These are phyloP conservation scores for Diplocarpon mali DNA, from an alignment of 2,329 filamentous ascomycete genomes.

Conservation along the genomic window DNA sequence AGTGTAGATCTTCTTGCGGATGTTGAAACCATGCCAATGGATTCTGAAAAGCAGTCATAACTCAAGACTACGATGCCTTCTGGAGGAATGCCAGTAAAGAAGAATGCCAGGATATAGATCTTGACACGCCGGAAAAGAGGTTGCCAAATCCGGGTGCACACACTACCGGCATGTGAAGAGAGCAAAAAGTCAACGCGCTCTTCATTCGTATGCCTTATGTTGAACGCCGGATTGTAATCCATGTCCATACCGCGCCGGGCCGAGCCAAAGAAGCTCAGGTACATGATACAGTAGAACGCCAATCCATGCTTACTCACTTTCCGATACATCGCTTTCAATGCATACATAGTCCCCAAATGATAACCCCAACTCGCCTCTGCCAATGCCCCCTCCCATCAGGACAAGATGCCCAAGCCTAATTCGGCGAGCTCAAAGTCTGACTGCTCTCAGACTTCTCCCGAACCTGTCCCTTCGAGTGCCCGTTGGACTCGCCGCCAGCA, in stretches of 20 bases:
- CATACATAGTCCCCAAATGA: not conserved
- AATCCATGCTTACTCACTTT: not conserved
- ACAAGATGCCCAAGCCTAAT: not conserved
- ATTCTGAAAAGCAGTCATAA: no score
- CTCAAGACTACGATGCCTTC: no score
- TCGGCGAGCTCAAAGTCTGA: slow-evolving; percentile 14
- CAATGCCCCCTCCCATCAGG: no score
- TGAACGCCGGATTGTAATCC: not conserved
- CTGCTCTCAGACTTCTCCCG: slow-evolving; percentile 12
- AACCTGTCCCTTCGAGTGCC: slow-evolving; percentile 3
- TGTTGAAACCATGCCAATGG: no score
- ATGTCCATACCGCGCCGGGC: not conserved
- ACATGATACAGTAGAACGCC: not conserved
- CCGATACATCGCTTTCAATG: not conserved
- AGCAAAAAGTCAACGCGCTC: not conserved
- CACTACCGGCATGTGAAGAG: no score
- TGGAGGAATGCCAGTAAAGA: no score
- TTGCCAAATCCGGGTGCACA: no score
- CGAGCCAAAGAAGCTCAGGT: not conserved
- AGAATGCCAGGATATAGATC: no score
- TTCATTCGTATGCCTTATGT: not conserved
- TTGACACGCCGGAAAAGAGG: no score
- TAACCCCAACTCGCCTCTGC: not conserved
- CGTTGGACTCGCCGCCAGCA: slow-evolving; percentile 6
- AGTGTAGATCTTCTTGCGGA: no score